Conservation (phyloP, 768 basidiomycete genomes). For the Boletellus ananiceps region DNA sequence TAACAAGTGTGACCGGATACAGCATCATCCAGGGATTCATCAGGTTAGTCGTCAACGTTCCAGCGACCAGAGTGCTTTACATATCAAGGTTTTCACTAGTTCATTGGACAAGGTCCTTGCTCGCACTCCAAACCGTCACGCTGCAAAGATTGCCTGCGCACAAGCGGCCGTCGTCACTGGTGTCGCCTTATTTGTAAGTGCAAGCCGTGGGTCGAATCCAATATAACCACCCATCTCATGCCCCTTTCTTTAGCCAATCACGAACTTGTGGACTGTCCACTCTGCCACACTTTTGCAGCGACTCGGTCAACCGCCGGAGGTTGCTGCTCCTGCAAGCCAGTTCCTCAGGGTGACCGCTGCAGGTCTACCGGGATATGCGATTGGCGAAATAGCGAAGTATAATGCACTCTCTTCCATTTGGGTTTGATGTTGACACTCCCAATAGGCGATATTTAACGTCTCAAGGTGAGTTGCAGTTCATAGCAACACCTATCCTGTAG, state of each 20-base stretch:
- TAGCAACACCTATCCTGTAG: not conserved
- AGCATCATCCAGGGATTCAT: conserved; percentile 37
- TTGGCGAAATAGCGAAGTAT: conserved; percentile 39
- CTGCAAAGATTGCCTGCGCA: conserved; percentile 16
- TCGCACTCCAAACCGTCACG: conserved; percentile 8
- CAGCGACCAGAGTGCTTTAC: not conserved
- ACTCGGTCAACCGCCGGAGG: conserved; percentile 35
- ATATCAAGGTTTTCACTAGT: conserved; percentile 16
- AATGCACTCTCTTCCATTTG: not conserved
- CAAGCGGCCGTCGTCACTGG: conserved; percentile 22
- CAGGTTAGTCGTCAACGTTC: conserved; percentile 33
- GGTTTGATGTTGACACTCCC: conserved; percentile 1
- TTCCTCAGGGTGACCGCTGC: conserved; percentile 38
- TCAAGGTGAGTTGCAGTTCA: conserved; percentile 11
- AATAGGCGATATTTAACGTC: conserved; percentile 20
- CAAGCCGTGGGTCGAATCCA: not conserved
- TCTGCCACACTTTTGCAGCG: conserved; percentile 37
- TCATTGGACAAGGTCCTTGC: conserved; percentile 19
- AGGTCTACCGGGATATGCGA: conserved; percentile 45
- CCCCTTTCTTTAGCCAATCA: conserved; percentile 17
- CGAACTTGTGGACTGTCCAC: conserved; percentile 17
- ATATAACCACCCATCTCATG: not conserved
- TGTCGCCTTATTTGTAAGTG: conserved; percentile 19
- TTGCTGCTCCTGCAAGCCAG: conserved; percentile 35
- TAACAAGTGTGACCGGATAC: conserved; percentile 40